Evolutionary conservation across 2,329 filamentous ascomycete genomes (phyloP).

Genomic region (Cercospora sp.): DNA sequence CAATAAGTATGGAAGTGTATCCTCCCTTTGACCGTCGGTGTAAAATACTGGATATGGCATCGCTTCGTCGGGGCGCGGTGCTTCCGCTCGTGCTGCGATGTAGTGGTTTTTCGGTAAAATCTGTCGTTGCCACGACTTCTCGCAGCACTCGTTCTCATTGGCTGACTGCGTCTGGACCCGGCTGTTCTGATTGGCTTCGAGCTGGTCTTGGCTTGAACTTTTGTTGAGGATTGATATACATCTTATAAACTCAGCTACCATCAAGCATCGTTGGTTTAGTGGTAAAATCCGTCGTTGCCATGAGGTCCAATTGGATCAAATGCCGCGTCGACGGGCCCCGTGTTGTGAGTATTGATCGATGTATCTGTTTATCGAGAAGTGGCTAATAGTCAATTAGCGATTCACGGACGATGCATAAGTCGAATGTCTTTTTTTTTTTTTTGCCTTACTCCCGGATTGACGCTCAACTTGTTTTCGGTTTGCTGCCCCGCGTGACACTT

Average conservation of each 20-base stretch:
- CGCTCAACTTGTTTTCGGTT: too few relatives aligned
- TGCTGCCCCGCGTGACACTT: too few relatives aligned
- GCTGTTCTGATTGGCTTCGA: background rate
- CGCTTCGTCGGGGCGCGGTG: background rate
- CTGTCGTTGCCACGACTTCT: background rate
- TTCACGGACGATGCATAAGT: too few relatives aligned
- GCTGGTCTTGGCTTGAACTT: background rate
- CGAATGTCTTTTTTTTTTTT: too few relatives aligned
- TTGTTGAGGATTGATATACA: background rate
- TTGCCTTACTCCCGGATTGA: too few relatives aligned
- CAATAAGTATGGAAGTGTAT: background rate
- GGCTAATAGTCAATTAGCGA: too few relatives aligned
- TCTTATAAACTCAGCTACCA: accelerated
- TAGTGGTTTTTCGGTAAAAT: background rate
- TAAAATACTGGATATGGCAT: background rate
- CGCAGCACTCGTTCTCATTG: background rate
- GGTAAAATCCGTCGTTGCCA: background rate
- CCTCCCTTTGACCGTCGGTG: background rate
- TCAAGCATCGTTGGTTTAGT: background rate
- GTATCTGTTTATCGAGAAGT: too few relatives aligned
- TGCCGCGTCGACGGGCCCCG: background rate
- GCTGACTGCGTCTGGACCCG: background rate
- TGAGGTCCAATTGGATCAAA: too few relatives aligned
- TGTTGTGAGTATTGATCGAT: background rate
- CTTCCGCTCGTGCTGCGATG: background rate